phyloP scores from a whole-genome alignment of 805 yeast species.

The Suhomyces prunicola region DNA sequence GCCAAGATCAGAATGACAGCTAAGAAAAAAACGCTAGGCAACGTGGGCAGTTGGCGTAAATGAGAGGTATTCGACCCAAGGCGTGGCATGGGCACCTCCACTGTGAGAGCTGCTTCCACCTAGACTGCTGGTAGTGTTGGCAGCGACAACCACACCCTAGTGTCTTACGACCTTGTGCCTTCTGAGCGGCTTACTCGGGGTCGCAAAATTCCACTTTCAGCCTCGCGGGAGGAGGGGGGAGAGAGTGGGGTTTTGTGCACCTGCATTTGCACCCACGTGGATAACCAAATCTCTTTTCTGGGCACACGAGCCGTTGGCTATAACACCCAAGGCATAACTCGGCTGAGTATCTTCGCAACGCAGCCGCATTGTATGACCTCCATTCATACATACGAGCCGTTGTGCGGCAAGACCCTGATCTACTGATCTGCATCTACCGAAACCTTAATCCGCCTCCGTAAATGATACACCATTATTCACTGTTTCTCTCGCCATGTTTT shows the following conservation, averaged over 20 bases:
- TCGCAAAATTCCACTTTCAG: background rate
- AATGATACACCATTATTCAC: no score
- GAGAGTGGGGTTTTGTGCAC: background rate
- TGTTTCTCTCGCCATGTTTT: no score
- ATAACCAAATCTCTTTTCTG: background rate
- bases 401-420: no score
- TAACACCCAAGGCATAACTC: background rate
- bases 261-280: background rate
- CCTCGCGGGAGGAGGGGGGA: no score
- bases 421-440: no score
- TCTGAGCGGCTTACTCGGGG: no score
- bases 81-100: background rate
- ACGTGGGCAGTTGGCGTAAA: background rate
- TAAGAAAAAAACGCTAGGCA: background rate
- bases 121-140: background rate
- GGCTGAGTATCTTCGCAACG: background rate
- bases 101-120: background rate
- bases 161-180: background rate
- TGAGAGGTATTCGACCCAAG: background rate
- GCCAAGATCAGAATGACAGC: background rate
- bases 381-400: background rate
- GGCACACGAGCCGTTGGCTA: no score
- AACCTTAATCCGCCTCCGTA: background rate
- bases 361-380: no score
- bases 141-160: background rate